These are phyloP conservation scores for Escovopsis sp. DNA, from an alignment of 2,329 filamentous ascomycete genomes.

Conservation along the genomic window DNA sequence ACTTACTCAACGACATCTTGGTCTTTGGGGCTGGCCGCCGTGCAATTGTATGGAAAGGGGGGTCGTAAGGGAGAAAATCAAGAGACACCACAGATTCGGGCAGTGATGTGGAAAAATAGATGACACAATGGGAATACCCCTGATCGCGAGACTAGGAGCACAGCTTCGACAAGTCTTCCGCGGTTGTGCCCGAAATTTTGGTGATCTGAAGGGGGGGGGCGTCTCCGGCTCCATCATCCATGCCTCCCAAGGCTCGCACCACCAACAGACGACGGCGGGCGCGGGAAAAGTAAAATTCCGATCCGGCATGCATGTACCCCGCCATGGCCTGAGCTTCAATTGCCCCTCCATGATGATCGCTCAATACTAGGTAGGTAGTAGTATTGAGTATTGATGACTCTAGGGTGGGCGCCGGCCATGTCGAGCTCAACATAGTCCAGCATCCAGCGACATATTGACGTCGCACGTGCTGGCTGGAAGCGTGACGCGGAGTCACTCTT, in stretches of 20 bases:
- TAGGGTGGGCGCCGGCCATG: no score
- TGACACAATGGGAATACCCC: constrained; percentile 6
- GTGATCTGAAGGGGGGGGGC: constrained; percentile 14
- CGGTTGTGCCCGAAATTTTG: constrained; percentile 20
- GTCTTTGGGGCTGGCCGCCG: constrained; percentile 12
- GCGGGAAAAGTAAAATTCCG: constrained; percentile 22
- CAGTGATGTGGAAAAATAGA: background rate
- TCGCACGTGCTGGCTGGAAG: no score
- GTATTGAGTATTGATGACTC: no score
- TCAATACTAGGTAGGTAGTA: no score
- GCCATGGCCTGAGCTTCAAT: constrained; percentile 5
- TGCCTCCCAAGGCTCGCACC: constrained; percentile 7
- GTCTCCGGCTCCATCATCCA: constrained; percentile 6
- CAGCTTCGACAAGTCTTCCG: constrained; percentile 18
- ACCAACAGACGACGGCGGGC: constrained; percentile 12
- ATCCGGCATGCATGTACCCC: constrained; percentile 9
- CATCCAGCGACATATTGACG: no score
- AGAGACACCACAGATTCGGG: constrained; percentile 1
- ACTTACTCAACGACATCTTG: constrained; percentile 28
- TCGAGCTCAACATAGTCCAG: no score
- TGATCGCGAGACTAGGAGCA: constrained; percentile 13
- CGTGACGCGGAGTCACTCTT: no score
- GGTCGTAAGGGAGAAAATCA: background rate
- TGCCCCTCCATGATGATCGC: constrained; percentile 7
- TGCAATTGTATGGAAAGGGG: constrained; percentile 11